Base-by-base conservation (phyloP, 2,329 filamentous ascomycete genomes). In the Xylogone sp. region DNA sequence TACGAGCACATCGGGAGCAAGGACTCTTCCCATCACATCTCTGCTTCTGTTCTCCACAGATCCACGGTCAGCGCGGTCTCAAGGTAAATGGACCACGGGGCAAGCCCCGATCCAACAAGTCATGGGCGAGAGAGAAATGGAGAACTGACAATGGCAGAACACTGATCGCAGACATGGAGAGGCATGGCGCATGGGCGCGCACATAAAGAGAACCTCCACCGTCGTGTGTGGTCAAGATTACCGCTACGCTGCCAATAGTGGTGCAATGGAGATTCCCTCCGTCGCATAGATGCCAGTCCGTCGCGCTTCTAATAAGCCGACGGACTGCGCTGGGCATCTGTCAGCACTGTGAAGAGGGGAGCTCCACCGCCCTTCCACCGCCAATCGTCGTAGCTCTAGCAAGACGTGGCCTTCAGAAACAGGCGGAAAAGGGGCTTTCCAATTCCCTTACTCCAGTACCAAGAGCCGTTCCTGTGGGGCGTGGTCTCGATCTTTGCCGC, bases 11-110 rank as follows among this genome's bases (percentile, higher is more conserved):
- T 24, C 47, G 21, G 16, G 47, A 49, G 16, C 47, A 49, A 4
- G 47, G 47, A 43, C 16, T 43, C 21, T 43, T 22, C 8, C 47
- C 47, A 27, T 49, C 34, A 43, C 47, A 49, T 43, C 47, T 21
- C 39, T 49, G 47, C n/a, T 49, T 49, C 47, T 49, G n/a, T 10
- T 39, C 5, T 3, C 7, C 7, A 20, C 46, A 18, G 19, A 21
- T 39, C 31, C 12, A 8, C 10, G 31, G 21, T 48, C 31, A 48
- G 46, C 46, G 13, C 34, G n/a, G n/a, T 6, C 24, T n/a, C n/a
- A n/a, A n/a, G n/a, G n/a, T n/a, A n/a, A n/a, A n/a, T n/a, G n/a
- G n/a, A n/a, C n/a, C n/a, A n/a, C n/a, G n/a, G n/a, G n/a, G n/a
- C n/a, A n/a, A n/a, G n/a, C n/a, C n/a, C n/a, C n/a, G n/a, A n/a